Conservation (phyloP, 1,284 basidiomycete genomes). For the Grifola frondosa region DNA sequence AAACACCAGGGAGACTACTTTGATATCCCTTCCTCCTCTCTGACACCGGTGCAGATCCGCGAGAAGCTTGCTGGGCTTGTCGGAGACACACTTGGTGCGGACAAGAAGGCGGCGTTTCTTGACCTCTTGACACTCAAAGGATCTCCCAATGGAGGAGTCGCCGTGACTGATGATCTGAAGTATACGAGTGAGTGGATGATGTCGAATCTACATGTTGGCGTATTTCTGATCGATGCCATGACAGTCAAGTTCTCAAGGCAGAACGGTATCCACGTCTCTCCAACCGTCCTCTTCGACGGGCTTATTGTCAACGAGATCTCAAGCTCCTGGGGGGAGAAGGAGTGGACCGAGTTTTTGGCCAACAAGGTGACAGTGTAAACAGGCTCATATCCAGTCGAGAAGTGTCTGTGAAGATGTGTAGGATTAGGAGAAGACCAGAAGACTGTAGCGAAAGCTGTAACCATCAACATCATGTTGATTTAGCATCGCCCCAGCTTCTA, state of each 20-base stretch:
- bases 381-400: no score
- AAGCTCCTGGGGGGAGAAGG: conserved; percentile 79
- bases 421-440: no score
- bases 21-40: conserved; percentile 71
- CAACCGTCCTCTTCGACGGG: conserved; percentile 86
- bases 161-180: conserved; percentile 82
- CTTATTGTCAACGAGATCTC: conserved; percentile 78
- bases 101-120: conserved; percentile 50
- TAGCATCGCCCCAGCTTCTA: no score
- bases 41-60: conserved; percentile 74
- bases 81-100: conserved; percentile 45
- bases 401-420: conserved; percentile 6
- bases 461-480: not conserved
- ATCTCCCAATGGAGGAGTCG: conserved; percentile 72
- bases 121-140: conserved; percentile 66
- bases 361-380: conserved; percentile 51
- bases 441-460: no score
- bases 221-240: not conserved
- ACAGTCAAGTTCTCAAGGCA: conserved; percentile 87
- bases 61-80: conserved; percentile 70
- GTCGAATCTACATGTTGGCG: conserved; percentile 25
- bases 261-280: conserved; percentile 91
- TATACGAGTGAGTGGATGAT: conserved; percentile 79
- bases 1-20: conserved; percentile 75
- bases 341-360: conserved; percentile 84